Conservation (phyloP, 2,329 filamentous ascomycete species). For the Penicillium capsulatum region DNA sequence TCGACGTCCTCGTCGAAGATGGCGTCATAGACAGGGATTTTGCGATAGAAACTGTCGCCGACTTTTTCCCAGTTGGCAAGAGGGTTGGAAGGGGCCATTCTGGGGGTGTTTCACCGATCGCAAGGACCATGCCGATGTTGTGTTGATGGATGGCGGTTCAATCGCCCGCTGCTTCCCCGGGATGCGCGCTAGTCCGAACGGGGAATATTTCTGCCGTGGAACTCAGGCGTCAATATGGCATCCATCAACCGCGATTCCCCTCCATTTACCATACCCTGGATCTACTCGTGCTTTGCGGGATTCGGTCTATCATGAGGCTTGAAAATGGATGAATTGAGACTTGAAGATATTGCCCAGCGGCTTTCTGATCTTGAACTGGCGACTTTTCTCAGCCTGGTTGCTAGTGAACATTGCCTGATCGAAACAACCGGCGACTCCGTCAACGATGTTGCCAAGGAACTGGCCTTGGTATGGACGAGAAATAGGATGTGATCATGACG, state of each 20-base stretch:
- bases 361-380: constrained; percentile 87
- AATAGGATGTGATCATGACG: too few species aligned
- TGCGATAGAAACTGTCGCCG: constrained; percentile 91
- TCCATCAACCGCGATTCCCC: constrained; percentile 3
- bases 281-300: constrained; percentile 1
- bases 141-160: constrained; percentile 12
- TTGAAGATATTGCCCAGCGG: constrained; percentile 67
- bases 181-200: constrained; percentile 12
- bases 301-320: constrained; percentile 3
- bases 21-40: constrained; percentile 85
- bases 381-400: constrained; percentile 72
- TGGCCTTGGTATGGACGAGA: constrained; percentile 61
- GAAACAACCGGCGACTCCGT: constrained; percentile 62
- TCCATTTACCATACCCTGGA: constrained; percentile 10
- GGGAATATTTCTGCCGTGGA: not conserved
- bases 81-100: constrained; percentile 56
- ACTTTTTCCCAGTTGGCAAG: constrained; percentile 92
- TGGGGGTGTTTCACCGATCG: constrained; percentile 10
- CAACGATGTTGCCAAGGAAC: constrained; percentile 66
- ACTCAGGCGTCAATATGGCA: not conserved
- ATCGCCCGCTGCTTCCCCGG: constrained; percentile 10
- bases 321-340: constrained; percentile 57
- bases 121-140: constrained; percentile 12
- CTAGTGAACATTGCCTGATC: constrained; percentile 83
- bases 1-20: constrained; percentile 92